Percentiles rank a stretch among this genome's conserved stretches.
Conservation (phyloP, 495 filamentous ascomycete genomes). For the Xylaria nigripes region DNA sequence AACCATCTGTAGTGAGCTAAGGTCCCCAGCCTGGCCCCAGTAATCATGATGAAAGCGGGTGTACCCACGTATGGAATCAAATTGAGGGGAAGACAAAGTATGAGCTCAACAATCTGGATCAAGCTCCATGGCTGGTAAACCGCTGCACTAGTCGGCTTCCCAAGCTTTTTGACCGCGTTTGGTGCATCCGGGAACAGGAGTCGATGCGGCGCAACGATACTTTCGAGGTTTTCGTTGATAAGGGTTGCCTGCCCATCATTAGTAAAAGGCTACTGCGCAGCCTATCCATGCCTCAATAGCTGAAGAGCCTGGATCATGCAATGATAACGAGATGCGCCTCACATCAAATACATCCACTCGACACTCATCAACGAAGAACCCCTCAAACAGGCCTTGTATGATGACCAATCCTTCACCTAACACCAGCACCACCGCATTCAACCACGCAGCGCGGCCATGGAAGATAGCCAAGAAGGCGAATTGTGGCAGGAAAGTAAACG, state of each 20-base stretch:
- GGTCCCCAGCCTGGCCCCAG: constrained; percentile 49
- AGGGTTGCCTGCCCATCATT: constrained; percentile 32
- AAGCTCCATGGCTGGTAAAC: constrained; percentile 60
- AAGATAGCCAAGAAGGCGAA: constrained; percentile 71
- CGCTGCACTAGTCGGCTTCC: constrained; percentile 61
- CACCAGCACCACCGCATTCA: constrained; percentile 69
- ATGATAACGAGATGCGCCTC: constrained; percentile 27
- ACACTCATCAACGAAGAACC: constrained; percentile 72
- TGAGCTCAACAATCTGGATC: constrained; percentile 69
- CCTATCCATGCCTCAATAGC: background rate
- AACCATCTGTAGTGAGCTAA: constrained; percentile 66
- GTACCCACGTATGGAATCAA: constrained; percentile 82
- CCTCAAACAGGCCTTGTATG: constrained; percentile 67
- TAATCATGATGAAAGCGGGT: constrained; percentile 67
- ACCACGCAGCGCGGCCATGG: constrained; percentile 70
- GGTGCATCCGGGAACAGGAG: constrained; percentile 54
- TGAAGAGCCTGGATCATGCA: background rate
- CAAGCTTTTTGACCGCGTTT: constrained; percentile 61
- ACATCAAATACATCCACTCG: constrained; percentile 92
- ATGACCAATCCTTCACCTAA: constrained; percentile 75
- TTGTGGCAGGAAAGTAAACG: constrained; percentile 84
- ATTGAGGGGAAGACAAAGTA: constrained; percentile 77
- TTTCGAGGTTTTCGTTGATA: constrained; percentile 41
- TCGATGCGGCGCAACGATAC: constrained; percentile 62
- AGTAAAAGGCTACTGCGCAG: background rate